Base-by-base conservation (phyloP, 2,329 filamentous ascomycete species). In the Nigrospora sphaerica region DNA sequence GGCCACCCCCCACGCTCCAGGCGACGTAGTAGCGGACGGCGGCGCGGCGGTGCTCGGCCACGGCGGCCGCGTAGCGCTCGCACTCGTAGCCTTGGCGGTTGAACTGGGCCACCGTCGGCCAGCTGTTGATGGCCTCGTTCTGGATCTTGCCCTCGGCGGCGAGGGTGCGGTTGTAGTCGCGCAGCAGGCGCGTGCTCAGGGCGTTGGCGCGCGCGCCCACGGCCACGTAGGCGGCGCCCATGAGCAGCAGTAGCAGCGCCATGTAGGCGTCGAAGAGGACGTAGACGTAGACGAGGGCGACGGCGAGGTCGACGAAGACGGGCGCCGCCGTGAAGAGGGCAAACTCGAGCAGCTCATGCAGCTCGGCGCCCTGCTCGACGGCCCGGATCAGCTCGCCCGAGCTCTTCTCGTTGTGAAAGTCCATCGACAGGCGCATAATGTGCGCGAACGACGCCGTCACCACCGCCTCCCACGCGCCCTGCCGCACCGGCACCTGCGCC, bases 401-500 rank as follows among this genome's bases (percentile, higher is more conserved):
- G 45, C 78, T 74, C 52, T 84, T 83, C 42, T 75, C 74, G 16
- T 80, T 78, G 57, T 88, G 84, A 46, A 86, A 88, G 50, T 86
- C 81, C 66, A 83, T 83, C 0, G 81, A 83, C 1, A 87, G 69
- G n/a, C 68, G 71, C 73, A 88, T 81, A 32, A 88, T 73, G 48
- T 88, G 83, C 47, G 75, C 71, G 58, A 86, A 88, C 0, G 82
- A 77, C 2, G 79, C 72, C 2, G 75, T 75, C 12, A 73, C 77
- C 40, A 88, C 71, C 16, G 73, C 70, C 41, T 74, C 69, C 51
- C 82, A 80, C 0, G 77, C 73, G 50, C 74, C 77, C 47, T 81
- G 77, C 37, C 76, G 71, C 23, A 85, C 63, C 2, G 76, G 74
- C 23, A 75, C 62, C 63, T 52, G 39, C 13, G 44, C 23, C 2